Evolutionary conservation across 108 stramenopile species (phyloP).

Genomic region (Nannochloropsis gaditana): DNA sequence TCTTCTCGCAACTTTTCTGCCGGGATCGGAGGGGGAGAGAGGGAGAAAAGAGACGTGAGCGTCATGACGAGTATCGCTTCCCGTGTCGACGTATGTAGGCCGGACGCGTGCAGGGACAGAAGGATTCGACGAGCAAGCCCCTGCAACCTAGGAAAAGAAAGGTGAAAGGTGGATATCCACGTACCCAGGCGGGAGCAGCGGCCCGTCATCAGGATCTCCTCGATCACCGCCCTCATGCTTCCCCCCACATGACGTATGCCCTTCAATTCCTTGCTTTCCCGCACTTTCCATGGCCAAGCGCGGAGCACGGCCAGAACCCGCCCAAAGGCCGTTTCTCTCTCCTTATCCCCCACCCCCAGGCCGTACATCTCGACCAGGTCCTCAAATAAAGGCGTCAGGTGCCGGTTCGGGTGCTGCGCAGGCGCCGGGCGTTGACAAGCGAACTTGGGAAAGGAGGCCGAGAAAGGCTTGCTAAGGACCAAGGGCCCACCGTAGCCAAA

Average conservation of each 20-base stretch:
- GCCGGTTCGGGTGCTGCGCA: not conserved
- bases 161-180: not conserved
- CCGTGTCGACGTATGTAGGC: too few relatives aligned
- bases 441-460: not conserved
- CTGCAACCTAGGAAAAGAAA: not conserved
- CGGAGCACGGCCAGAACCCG: not conserved
- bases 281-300: not conserved
- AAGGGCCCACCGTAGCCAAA: not conserved
- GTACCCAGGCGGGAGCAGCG: constrained; percentile 13
- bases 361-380: not conserved
- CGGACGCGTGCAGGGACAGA: too few relatives aligned
- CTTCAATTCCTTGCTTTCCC: not conserved
- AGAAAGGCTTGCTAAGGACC: not conserved
- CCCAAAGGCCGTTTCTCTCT: not conserved
- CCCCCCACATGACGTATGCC: not conserved
- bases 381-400: not conserved
- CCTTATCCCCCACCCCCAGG: not conserved
- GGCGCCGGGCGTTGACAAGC: not conserved
- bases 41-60: not conserved
- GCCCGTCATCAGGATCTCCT: not conserved
- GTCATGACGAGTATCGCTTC: not conserved
- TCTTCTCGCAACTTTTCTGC: not conserved
- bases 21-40: not conserved
- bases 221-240: not conserved
- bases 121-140: not conserved